Percentiles rank a stretch among this genome's conserved stretches.
phyloP scores from a whole-genome alignment of 2,329 filamentous ascomycete species.

The Fusarium sp. region DNA sequence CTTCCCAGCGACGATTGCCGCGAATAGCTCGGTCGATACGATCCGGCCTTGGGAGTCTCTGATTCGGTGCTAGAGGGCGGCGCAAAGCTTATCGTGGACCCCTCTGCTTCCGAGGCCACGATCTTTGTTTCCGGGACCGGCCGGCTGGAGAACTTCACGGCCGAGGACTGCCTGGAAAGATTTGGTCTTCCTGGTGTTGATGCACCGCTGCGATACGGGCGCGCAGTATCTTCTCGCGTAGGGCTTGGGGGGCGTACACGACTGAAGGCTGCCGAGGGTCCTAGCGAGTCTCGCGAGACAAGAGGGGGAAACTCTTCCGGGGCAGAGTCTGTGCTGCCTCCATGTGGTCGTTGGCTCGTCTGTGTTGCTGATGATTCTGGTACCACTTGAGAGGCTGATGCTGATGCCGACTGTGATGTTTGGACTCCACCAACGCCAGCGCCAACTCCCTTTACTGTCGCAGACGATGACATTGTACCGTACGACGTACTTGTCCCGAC shows the following conservation, averaged over 20 bases:
- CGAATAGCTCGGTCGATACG: slow-evolving; percentile 49
- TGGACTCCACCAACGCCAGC: slow-evolving; percentile 4
- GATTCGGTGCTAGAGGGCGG: slow-evolving; percentile 43
- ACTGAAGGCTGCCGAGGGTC: slow-evolving; percentile 3
- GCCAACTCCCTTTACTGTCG: slow-evolving; percentile 28
- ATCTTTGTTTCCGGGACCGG: slow-evolving; percentile 77
- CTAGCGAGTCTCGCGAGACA: slow-evolving; percentile 19
- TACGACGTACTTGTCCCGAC: slow-evolving; percentile 42
- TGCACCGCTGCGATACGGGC: slow-evolving; percentile 33
- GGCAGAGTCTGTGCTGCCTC: slow-evolving; percentile 1
- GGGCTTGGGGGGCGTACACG: slow-evolving; percentile 42
- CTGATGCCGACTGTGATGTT: slow-evolving; percentile 7
- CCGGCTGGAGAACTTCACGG: slow-evolving; percentile 74
- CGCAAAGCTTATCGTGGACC: slow-evolving; percentile 74
- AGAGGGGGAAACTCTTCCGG: slow-evolving; percentile 39
- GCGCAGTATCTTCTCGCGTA: slow-evolving; percentile 30
- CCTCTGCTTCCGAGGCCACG: slow-evolving; percentile 65
- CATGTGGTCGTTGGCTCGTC: background rate
- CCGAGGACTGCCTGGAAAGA: slow-evolving; percentile 61
- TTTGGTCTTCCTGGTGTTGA: slow-evolving; percentile 52
- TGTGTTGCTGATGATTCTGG: slow-evolving; percentile 10
- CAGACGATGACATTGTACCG: slow-evolving; percentile 46
- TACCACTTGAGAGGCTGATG: slow-evolving; percentile 10
- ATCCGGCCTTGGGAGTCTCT: slow-evolving; percentile 44
- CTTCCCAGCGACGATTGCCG: slow-evolving; percentile 61